These are phyloP conservation scores for Phoma herbarum DNA, from an alignment of 2,329 filamentous ascomycete species.

Conservation along the genomic window DNA sequence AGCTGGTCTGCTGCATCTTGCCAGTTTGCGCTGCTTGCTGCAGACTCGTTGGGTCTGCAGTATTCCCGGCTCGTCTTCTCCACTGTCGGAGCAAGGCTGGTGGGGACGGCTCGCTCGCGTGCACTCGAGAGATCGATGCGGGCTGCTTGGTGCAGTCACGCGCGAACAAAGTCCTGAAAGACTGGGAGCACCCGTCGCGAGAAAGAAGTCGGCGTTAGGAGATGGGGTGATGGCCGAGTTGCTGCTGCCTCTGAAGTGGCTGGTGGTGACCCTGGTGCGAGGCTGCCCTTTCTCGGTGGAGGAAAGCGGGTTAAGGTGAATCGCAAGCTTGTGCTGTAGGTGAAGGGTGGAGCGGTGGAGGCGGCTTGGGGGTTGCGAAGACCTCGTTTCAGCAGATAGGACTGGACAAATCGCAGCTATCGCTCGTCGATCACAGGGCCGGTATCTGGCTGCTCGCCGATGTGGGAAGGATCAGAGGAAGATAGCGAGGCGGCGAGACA, in stretches of 20 bases:
- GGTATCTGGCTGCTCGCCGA: slow-evolving; percentile 15
- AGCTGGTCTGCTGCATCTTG: slow-evolving; percentile 96
- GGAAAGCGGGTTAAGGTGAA: slow-evolving; percentile 47
- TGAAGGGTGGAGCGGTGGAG: slow-evolving; percentile 14
- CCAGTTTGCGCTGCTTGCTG: slow-evolving; percentile 28
- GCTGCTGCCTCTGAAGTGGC: slow-evolving; percentile 35
- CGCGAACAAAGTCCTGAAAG: slow-evolving; percentile 35
- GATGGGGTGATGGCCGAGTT: slow-evolving; percentile 25
- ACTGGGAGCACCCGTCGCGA: slow-evolving; percentile 37
- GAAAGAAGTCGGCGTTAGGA: slow-evolving; percentile 33
- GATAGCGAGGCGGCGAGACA: slow-evolving; percentile 27
- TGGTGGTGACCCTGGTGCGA: slow-evolving; percentile 28
- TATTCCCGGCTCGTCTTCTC: slow-evolving; percentile 30
- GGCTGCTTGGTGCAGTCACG: slow-evolving; percentile 30
- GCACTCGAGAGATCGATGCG: slow-evolving; percentile 13
- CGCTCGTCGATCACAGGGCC: slow-evolving; percentile 18
- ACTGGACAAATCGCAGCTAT: slow-evolving; percentile 14
- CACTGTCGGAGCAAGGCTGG: slow-evolving; percentile 26
- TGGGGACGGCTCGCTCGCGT: slow-evolving; percentile 29
- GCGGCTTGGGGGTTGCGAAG: slow-evolving; percentile 14
- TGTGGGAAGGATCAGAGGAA: slow-evolving; percentile 24
- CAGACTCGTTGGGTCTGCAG: slow-evolving; percentile 18
- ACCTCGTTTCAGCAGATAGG: slow-evolving; percentile 11
- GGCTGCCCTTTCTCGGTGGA: slow-evolving; percentile 45
- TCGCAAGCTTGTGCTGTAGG: slow-evolving; percentile 31